These are phyloP conservation scores for Geotrichum klebahnii DNA, from an alignment of 1,139 yeast species.

Conservation along the genomic window DNA sequence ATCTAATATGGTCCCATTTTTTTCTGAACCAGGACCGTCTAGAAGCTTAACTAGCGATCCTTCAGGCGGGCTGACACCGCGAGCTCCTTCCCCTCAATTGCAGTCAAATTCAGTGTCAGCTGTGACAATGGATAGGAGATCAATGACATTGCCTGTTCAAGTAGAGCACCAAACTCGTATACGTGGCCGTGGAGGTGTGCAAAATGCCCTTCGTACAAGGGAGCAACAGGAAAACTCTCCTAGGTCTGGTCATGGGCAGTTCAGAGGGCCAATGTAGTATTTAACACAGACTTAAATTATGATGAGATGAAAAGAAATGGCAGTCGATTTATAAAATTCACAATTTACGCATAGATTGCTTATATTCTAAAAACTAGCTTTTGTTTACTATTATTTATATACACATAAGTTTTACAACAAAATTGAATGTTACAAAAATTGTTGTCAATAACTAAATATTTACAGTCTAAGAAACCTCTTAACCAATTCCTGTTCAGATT, in stretches of 20 bases:
- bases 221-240: slow-evolving; percentile 1
- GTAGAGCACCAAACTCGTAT: slow-evolving; percentile 19
- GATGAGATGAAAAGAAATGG: no score
- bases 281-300: no score
- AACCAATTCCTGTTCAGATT: slow-evolving; percentile 29
- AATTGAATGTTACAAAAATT: no score
- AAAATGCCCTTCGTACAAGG: slow-evolving; percentile 27
- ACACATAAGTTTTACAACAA: no score
- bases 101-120: not conserved
- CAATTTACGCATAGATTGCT: not conserved
- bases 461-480: slow-evolving; percentile 22
- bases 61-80: not conserved
- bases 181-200: slow-evolving; percentile 39
- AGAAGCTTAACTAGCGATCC: slow-evolving; percentile 3
- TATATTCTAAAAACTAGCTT: no score
- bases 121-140: not conserved
- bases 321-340: not conserved
- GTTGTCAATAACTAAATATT: no score
- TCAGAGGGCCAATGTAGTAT: slow-evolving; percentile 10
- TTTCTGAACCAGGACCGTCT: not conserved
- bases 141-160: not conserved
- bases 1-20: not conserved
- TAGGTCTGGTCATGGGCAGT: slow-evolving; percentile 7
- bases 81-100: not conserved
- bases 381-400: no score